A percentile compares a stretch with the other conserved stretches of the same genome.
phyloP scores from a whole-genome alignment of 495 filamentous ascomycete species.

The Penicillium samsonianum region DNA sequence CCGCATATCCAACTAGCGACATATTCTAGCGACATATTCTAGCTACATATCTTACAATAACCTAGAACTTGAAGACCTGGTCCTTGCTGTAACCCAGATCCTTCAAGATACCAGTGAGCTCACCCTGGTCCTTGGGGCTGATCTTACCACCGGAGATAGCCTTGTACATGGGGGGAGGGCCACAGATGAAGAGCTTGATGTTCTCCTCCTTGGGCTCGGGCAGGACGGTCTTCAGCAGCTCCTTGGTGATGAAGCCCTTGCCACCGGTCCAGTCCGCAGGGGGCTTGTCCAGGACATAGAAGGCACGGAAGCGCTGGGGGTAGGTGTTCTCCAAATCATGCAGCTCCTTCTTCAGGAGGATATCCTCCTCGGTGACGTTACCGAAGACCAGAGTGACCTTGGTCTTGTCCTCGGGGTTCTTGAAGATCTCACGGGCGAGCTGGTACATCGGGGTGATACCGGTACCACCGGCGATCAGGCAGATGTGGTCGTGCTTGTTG shows the following conservation, averaged over 20 bases:
- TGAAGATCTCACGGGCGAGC: slow-evolving; percentile 82
- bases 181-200: slow-evolving; percentile 90
- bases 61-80: slow-evolving; percentile 97
- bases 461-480: slow-evolving; percentile 90
- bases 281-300: slow-evolving; percentile 87
- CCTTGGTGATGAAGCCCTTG: slow-evolving; percentile 81
- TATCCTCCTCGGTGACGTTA: slow-evolving; percentile 82
- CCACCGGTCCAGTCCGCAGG: slow-evolving; percentile 74
- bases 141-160: slow-evolving; percentile 86
- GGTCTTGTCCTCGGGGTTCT: slow-evolving; percentile 92
- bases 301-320: slow-evolving; percentile 87
- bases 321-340: slow-evolving; percentile 84
- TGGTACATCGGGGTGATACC: slow-evolving; percentile 96
- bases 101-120: slow-evolving; percentile 79
- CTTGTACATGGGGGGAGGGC: slow-evolving; percentile 91
- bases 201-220: slow-evolving; percentile 88
- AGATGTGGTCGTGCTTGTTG: slow-evolving; percentile 95
- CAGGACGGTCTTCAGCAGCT: slow-evolving; percentile 86
- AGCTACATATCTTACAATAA: slow-evolving; percentile 23
- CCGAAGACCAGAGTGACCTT: slow-evolving; percentile 94
- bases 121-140: slow-evolving; percentile 88
- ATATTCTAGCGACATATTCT: slow-evolving; percentile 24
- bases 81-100: slow-evolving; percentile 89
- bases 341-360: slow-evolving; percentile 82
- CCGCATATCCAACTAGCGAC: slow-evolving; percentile 6